A percentile compares a stretch with the other conserved stretches of the same genome.
These are phyloP conservation scores for Echinosophora koreensis DNA, from an alignment of 306 rosid species.

Conservation along the genomic window DNA sequence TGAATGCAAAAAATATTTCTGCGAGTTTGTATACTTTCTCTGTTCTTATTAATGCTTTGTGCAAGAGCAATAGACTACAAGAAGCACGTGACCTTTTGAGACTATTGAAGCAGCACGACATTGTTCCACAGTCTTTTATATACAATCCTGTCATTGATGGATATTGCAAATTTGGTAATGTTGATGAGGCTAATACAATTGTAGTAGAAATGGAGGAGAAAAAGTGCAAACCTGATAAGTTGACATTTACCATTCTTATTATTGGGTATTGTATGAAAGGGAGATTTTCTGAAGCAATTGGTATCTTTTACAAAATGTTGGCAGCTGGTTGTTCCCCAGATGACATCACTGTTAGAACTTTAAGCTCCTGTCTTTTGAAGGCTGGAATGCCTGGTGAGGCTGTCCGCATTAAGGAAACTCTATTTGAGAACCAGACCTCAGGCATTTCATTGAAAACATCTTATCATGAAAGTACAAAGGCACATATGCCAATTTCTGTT, in stretches of 20 bases:
- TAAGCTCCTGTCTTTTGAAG: constrained; percentile 79
- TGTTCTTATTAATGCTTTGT: constrained; percentile 73
- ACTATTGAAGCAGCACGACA: constrained; percentile 57
- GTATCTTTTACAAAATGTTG: constrained; percentile 77
- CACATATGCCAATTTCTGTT: constrained; percentile 58
- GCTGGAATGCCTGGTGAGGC: constrained; percentile 90
- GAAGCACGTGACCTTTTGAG: constrained; percentile 76
- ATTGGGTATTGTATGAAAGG: constrained; percentile 94
- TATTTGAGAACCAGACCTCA: constrained; percentile 48
- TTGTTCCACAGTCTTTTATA: constrained; percentile 68
- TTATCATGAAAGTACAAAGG: constrained; percentile 47
- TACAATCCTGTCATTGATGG: constrained; percentile 89
- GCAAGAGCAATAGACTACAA: constrained; percentile 72
- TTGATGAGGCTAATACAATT: constrained; percentile 81
- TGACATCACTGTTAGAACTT: constrained; percentile 65
- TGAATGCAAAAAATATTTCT: constrained; percentile 59
- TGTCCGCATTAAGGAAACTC: constrained; percentile 58
- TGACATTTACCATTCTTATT: constrained; percentile 86
- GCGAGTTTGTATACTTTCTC: constrained; percentile 76
- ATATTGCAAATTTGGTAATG: constrained; percentile 83
- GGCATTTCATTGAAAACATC: constrained; percentile 30
- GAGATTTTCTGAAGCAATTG: constrained; percentile 74
- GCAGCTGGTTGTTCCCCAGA: constrained; percentile 75
- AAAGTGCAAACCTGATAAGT: constrained; percentile 76
- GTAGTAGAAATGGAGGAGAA: constrained; percentile 78